These are phyloP conservation scores for Barnettozyma wickerhamii DNA, from an alignment of 805 yeast genomes.

Conservation along the genomic window DNA sequence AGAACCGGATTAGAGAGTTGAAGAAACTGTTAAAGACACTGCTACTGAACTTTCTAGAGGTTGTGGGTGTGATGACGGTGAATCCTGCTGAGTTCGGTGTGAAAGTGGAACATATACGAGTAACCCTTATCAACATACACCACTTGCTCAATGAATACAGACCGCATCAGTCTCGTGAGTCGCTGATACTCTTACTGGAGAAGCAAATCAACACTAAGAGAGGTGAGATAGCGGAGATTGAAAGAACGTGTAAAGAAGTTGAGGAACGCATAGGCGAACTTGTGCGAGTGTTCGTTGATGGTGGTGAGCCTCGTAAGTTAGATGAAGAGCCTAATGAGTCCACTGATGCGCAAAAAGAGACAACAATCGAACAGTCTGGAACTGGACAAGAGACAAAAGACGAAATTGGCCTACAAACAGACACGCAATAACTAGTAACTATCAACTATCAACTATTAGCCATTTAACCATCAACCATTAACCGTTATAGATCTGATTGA, in stretches of 20 bases:
- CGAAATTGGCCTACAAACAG: too few species aligned
- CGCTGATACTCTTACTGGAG: slow-evolving; percentile 67
- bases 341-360: too few species aligned
- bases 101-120: slow-evolving; percentile 75
- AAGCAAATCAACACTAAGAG: slow-evolving; percentile 65
- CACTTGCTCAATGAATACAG: slow-evolving; percentile 89
- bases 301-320: too few species aligned
- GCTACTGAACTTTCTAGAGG: slow-evolving; percentile 73
- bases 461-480: too few species aligned
- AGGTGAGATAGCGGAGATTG: slow-evolving; percentile 43
- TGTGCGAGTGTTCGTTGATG: slow-evolving; percentile 26
- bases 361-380: too few species aligned
- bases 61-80: slow-evolving; percentile 70
- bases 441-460: too few species aligned
- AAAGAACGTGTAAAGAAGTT: slow-evolving; percentile 37
- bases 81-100: slow-evolving; percentile 61
- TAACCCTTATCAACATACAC: slow-evolving; percentile 82
- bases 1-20: slow-evolving; percentile 53
- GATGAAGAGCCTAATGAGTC: too few species aligned
- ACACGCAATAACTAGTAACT: too few species aligned
- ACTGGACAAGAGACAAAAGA: too few species aligned
- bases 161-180: slow-evolving; percentile 93
- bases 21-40: slow-evolving; percentile 77
- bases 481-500: too few species aligned
- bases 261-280: slow-evolving; percentile 32